Conservation (phyloP, 352 stramenopile species). For the Phytophthora crassamura region DNA sequence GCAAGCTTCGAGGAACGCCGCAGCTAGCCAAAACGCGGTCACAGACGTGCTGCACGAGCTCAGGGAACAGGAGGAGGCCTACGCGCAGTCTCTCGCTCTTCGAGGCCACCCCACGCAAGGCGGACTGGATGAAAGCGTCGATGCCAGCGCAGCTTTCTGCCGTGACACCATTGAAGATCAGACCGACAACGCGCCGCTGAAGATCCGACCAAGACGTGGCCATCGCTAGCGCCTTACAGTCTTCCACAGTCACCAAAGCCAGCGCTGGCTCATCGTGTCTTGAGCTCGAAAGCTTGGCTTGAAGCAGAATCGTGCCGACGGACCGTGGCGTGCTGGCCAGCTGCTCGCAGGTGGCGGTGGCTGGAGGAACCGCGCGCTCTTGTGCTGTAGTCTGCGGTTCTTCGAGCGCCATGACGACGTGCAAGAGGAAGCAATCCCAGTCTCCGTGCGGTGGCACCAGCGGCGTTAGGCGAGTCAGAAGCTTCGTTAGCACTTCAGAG, state of each 20-base stretch:
- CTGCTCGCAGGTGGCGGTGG: background rate
- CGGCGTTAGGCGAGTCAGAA: conserved; percentile 25
- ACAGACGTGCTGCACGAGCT: conserved; percentile 30
- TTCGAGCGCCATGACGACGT: conserved; percentile 21
- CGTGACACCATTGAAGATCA: conserved; percentile 25
- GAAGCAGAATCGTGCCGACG: conserved; percentile 30
- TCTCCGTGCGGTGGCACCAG: conserved; percentile 24
- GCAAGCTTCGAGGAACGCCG: conserved; percentile 27
- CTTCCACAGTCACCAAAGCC: conserved; percentile 4
- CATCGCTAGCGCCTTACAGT: background rate
- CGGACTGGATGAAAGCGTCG: conserved; percentile 3
- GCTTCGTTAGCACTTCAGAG: conserved; percentile 17
- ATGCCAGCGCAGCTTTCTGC: background rate
- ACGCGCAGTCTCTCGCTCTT: conserved; percentile 34
- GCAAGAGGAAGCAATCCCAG: conserved; percentile 43
- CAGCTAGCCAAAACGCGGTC: conserved; percentile 40
- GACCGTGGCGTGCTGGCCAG: conserved; percentile 2
- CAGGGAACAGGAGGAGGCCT: conserved; percentile 35
- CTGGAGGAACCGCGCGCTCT: background rate
- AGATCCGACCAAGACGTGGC: conserved; percentile 14
- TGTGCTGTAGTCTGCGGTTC: conserved; percentile 8
- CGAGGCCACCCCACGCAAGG: conserved; percentile 1
- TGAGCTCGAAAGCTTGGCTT: conserved; percentile 13
- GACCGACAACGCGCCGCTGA: conserved; percentile 20
- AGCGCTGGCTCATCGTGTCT: background rate